Conservation (phyloP, 305 asterid genomes). For the Fraxinus sp. region DNA sequence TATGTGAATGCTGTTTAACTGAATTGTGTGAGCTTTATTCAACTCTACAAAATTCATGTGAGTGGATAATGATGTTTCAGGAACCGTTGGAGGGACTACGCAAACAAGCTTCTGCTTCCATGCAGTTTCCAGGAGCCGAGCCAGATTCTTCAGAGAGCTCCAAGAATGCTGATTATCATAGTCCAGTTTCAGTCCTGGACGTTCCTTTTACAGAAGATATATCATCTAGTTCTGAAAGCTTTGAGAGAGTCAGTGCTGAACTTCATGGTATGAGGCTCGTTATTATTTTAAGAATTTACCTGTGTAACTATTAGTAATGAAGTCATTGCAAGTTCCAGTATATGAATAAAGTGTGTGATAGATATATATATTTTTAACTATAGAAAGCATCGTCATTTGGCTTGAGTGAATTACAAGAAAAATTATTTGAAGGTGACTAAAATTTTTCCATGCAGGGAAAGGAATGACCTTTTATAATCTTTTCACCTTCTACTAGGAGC, state of each 20-base stretch:
- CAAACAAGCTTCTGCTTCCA: conserved; percentile 33
- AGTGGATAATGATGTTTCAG: conserved; percentile 32
- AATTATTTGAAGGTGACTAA: not conserved
- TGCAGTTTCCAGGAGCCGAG: conserved; percentile 37
- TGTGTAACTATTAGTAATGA: not conserved
- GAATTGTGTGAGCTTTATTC: conserved; percentile 4
- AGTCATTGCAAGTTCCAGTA: conserved; percentile 6
- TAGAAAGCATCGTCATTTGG: not conserved
- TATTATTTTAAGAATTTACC: not conserved
- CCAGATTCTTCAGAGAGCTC: conserved; percentile 47
- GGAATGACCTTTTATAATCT: not conserved
- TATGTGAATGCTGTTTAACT: not conserved
- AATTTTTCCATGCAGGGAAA: not conserved
- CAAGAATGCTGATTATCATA: conserved; percentile 51
- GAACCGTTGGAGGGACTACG: conserved; percentile 29
- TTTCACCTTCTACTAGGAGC: not conserved
- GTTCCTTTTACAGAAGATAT: conserved; percentile 44
- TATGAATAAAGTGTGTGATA: not conserved
- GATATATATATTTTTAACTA: not conserved
- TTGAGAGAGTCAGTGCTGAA: conserved; percentile 49
- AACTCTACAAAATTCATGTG: not conserved
- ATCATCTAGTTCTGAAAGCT: conserved; percentile 46
- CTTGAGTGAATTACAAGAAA: not conserved
- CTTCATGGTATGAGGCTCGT: conserved; percentile 50
- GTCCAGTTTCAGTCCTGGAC: conserved; percentile 60